Base-by-base conservation (phyloP, 257 asterid species). In the Thymus mandschuricus region DNA sequence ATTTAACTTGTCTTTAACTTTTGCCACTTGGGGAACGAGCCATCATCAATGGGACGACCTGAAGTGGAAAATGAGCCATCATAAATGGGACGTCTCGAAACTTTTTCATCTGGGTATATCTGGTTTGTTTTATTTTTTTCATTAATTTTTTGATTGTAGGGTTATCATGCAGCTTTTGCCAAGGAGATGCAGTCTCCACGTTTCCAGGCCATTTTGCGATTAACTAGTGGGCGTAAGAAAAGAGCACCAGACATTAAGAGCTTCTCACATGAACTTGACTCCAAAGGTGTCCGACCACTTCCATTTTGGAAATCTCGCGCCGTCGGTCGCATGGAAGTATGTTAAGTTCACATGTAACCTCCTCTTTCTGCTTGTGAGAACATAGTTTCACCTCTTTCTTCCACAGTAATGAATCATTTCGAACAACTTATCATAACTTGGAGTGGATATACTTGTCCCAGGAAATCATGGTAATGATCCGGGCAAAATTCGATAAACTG, bases 271-370 rank as follows among this genome's bases (percentile, higher is more conserved):
- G 99, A 95, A 60, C 92, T 95, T 41, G 86, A 95, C 72, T 89
- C 98, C 64, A 95, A 85, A 84, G 98, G 99, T 73, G 99, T 88
- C 72, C 83, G 92, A 62, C 85, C 98, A 72, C 84, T 92, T 80
- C 99, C 98, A 59, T 88, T 92, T 65, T 92, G 99, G 99, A 95
- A 88, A 78, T 87, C 98, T 61, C 99, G 98, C 41, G 95, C 95
- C 75, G 71, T 86, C 45, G 96, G 96, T 69, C 96, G 87, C 74
- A 78, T 81, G 84, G 93, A 89, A 83, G 99, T 94, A 88, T 79
- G 94, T 70, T 70, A 58, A 66, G 75, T 72, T 78, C 79, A 78
- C 70, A 44, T 81, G 75, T 79, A 62, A 70, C 70, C 78, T 67
- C 81, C 75, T 79, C 54, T 68, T 81, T 72, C 75, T 78, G 62